Percentiles rank a stretch among this genome's conserved stretches.
Conservation (phyloP, 2,329 filamentous ascomycete species). For the Fusarium buxicola region DNA sequence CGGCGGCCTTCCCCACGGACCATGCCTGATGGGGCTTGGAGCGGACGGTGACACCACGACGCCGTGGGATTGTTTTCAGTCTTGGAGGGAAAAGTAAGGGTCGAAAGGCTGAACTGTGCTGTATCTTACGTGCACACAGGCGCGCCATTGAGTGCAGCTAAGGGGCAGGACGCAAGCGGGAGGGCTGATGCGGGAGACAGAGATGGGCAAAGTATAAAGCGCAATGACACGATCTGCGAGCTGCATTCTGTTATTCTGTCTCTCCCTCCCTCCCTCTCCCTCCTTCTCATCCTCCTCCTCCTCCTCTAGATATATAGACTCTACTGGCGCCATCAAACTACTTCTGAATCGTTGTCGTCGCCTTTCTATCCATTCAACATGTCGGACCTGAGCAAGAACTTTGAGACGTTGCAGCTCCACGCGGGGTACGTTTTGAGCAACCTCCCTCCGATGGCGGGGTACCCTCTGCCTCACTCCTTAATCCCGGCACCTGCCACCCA, state of each 20-base stretch:
- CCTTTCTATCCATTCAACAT: constrained; percentile 37
- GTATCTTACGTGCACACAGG: neutral
- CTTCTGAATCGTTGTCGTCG: neutral
- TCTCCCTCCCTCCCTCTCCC: neutral
- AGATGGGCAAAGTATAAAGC: constrained; percentile 41
- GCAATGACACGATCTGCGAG: constrained; percentile 22
- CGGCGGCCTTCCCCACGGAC: constrained; percentile 23
- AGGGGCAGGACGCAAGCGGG: neutral
- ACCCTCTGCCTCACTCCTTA: neutral
- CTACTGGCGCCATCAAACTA: too few relatives aligned
- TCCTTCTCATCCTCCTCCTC: constrained; percentile 27
- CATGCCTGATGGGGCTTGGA: constrained; percentile 38
- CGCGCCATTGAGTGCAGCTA: neutral
- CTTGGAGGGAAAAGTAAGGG: constrained; percentile 5
- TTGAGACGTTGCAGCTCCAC: constrained; percentile 88
- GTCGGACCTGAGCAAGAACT: constrained; percentile 68
- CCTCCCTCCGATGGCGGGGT: constrained; percentile 33
- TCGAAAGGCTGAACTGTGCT: constrained; percentile 1
- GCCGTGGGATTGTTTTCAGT: constrained; percentile 1
- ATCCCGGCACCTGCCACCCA: neutral
- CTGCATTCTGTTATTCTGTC: neutral
- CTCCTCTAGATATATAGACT: constrained; percentile 30
- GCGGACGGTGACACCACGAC: constrained; percentile 11
- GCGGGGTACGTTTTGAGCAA: constrained; percentile 71
- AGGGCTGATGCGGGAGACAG: neutral